Percentiles rank a stretch among this genome's conserved stretches.
Conservation (phyloP, 1,139 yeast species). For the Lodderomyces beijingensis region DNA sequence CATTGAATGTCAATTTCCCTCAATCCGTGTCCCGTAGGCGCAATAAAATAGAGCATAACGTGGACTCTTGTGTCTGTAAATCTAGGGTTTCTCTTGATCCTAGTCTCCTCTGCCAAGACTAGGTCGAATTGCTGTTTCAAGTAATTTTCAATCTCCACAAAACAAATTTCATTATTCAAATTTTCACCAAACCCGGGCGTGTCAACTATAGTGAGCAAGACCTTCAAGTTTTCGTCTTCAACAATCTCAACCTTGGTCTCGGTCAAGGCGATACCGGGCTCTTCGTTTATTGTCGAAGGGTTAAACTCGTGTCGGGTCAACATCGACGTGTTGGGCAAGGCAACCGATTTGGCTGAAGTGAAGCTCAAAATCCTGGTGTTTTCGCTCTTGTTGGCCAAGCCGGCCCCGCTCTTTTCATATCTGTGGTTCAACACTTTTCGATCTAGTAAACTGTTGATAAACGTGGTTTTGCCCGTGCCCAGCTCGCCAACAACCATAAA, state of each 20-base stretch:
- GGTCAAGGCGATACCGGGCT: constrained; percentile 61
- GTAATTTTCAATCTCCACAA: constrained; percentile 67
- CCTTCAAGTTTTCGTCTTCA: constrained; percentile 72
- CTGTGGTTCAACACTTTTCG: constrained; percentile 58
- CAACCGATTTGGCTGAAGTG: constrained; percentile 49
- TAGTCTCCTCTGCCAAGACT: constrained; percentile 84
- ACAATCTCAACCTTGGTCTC: constrained; percentile 66
- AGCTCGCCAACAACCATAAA: constrained; percentile 80
- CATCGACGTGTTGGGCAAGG: constrained; percentile 42
- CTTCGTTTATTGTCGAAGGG: constrained; percentile 44
- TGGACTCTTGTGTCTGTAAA: constrained; percentile 77
- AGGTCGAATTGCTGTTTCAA: constrained; percentile 89
- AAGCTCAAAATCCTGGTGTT: constrained; percentile 50
- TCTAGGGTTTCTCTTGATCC: constrained; percentile 83
- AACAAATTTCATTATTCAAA: constrained; percentile 60
- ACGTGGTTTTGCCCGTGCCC: constrained; percentile 86
- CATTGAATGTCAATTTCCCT: constrained; percentile 72
- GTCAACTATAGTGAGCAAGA: constrained; percentile 60
- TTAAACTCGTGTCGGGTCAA: constrained; percentile 41
- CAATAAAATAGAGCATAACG: constrained; percentile 63
- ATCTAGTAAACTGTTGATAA: constrained; percentile 70
- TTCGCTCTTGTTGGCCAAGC: constrained; percentile 15
- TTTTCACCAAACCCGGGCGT: constrained; percentile 81
- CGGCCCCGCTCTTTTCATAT: constrained; percentile 29
- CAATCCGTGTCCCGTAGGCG: constrained; percentile 76